phyloP scores from a whole-genome alignment of 345 rosid species.

The Litchi chinensis region DNA sequence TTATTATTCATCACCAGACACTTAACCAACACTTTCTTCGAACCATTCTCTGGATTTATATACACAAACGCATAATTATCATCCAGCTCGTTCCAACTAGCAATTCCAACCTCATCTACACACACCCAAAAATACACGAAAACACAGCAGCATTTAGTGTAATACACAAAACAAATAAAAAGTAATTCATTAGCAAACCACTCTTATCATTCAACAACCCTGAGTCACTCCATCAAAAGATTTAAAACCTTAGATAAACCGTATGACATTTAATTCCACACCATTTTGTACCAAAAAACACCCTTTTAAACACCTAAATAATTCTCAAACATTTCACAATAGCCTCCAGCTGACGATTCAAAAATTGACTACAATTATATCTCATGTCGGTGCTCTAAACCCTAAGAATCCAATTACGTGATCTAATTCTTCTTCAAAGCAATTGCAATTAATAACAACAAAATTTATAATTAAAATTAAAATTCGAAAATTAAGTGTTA shows the following conservation, averaged over 20 bases:
- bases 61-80: conserved; percentile 82
- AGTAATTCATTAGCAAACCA: not conserved
- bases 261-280: not conserved
- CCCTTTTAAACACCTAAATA: not conserved
- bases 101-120: conserved; percentile 77
- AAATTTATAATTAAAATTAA: not conserved
- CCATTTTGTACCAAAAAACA: not conserved
- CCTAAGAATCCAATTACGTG: not conserved
- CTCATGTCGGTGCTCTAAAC: not conserved
- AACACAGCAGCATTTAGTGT: conserved; percentile 11
- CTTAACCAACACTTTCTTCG: conserved; percentile 64
- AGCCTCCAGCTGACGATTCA: not conserved
- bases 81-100: conserved; percentile 68
- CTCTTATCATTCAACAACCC: not conserved
- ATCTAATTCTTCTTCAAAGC: not conserved
- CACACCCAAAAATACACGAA: conserved; percentile 8
- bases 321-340: not conserved
- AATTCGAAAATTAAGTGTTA: not conserved
- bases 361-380: not conserved
- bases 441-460: not conserved
- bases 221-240: not conserved
- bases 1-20: conserved; percentile 63
- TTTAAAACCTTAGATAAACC: not conserved
- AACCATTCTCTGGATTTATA: conserved; percentile 46
- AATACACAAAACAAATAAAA: not conserved